phyloP scores from a whole-genome alignment of 2,329 filamentous ascomycete species.

The Alternaria viburni region DNA sequence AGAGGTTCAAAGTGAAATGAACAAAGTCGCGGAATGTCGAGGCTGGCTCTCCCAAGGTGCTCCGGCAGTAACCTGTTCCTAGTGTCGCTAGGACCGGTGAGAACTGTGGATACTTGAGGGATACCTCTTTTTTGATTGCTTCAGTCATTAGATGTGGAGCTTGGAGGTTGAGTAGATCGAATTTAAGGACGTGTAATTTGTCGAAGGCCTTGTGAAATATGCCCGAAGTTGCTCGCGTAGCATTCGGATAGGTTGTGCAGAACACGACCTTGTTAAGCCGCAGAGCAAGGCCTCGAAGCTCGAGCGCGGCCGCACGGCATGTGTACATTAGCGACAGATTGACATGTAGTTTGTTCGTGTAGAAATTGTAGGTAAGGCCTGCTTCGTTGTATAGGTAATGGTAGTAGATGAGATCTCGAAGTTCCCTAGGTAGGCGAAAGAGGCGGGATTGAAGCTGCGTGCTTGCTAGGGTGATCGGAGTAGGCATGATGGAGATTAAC shows the following conservation, averaged over 20 bases:
- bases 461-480: not conserved
- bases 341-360: not conserved
- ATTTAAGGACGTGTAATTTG: not conserved
- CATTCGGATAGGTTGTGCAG: fast-evolving
- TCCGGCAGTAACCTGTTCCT: not conserved
- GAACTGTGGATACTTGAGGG: not conserved
- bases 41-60: not conserved
- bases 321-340: not conserved
- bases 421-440: not conserved
- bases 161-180: not conserved
- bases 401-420: not conserved
- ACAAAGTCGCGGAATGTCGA: not conserved
- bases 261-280: not conserved
- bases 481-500: too few relatives aligned
- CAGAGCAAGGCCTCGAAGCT: not conserved
- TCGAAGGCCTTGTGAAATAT: not conserved
- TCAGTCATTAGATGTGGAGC: not conserved
- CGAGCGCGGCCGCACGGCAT: not conserved
- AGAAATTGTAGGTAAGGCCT: not conserved
- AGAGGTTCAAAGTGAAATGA: not conserved
- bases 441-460: not conserved
- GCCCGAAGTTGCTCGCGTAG: too few relatives aligned
- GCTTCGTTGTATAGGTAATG: not conserved
- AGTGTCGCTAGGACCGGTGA: not conserved
- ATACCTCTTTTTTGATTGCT: not conserved